A percentile compares a stretch with the other conserved stretches of the same genome.
These are phyloP conservation scores for Phytophthora rubi DNA, from an alignment of 352 stramenopile species.

Conservation along the genomic window DNA sequence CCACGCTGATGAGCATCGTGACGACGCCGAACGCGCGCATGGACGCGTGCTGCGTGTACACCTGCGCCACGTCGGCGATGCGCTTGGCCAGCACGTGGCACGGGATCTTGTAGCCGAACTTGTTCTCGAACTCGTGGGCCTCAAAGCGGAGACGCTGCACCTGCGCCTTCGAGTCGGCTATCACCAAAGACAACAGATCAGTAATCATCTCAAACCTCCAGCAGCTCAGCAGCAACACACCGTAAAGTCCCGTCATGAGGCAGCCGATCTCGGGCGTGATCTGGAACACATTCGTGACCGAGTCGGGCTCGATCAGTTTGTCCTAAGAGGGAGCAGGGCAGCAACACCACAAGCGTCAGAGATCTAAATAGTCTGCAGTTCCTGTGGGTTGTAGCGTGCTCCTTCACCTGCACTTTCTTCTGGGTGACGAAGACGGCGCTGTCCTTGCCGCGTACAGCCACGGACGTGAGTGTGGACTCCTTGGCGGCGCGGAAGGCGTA, in stretches of 20 bases:
- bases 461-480: slow-evolving; percentile 94
- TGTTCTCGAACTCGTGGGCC: slow-evolving; percentile 98
- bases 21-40: slow-evolving; percentile 97
- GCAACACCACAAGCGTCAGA: not conserved
- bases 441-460: slow-evolving; percentile 95
- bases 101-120: slow-evolving; percentile 96
- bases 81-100: slow-evolving; percentile 95
- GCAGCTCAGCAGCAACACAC: slow-evolving; percentile 32
- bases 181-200: not conserved
- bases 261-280: slow-evolving; percentile 96
- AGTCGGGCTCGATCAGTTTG: slow-evolving; percentile 95
- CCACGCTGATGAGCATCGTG: slow-evolving; percentile 96
- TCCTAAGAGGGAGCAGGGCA: slow-evolving; percentile 54
- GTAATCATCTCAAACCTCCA: not conserved
- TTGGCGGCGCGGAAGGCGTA: slow-evolving; percentile 99
- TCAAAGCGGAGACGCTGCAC: slow-evolving; percentile 97
- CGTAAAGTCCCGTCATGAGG: slow-evolving; percentile 94
- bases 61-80: slow-evolving; percentile 97
- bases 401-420: slow-evolving; percentile 96
- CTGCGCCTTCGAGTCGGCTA: slow-evolving; percentile 92
- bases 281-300: slow-evolving; percentile 96
- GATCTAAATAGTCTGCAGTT: too few species aligned
- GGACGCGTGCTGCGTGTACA: slow-evolving; percentile 94
- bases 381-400: too few species aligned
- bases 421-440: slow-evolving; percentile 97